A percentile compares a stretch with the other conserved stretches of the same genome.
Conservation (phyloP, 108 stramenopile genomes). For the Cyclotella kingstonii region DNA sequence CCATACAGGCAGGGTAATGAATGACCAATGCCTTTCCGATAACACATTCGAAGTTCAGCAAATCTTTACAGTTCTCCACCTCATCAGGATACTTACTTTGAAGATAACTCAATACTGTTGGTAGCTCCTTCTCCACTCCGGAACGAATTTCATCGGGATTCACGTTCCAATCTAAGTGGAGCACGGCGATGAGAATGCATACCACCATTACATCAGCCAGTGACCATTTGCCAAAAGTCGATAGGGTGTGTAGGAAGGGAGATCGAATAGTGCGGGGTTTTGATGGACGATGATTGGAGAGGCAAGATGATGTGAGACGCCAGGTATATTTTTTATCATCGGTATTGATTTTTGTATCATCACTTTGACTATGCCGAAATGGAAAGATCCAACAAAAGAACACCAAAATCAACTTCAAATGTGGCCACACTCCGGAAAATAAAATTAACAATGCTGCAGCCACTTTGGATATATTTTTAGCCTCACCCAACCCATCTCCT, state of each 20-base stretch:
- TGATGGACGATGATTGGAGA: conserved; percentile 19
- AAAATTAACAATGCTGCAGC: conserved; percentile 65
- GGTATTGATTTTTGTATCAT: neutral
- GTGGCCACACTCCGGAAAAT: conserved; percentile 84
- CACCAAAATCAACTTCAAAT: conserved; percentile 68
- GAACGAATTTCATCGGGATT: conserved; percentile 58
- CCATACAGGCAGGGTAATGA: conserved; percentile 44
- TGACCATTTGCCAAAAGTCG: conserved; percentile 79
- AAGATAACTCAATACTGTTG: conserved; percentile 44
- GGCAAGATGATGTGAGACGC: too few relatives aligned
- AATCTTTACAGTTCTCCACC: conserved; percentile 49
- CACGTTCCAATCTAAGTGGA: conserved; percentile 77
- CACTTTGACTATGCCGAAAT: conserved; percentile 14
- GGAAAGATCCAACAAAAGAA: conserved; percentile 62
- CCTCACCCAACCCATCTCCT: conserved; percentile 63
- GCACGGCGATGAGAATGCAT: conserved; percentile 83
- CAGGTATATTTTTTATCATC: too few relatives aligned
- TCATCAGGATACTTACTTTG: conserved; percentile 41
- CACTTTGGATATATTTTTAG: conserved; percentile 45
- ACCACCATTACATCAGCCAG: conserved; percentile 82
- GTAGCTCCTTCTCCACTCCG: conserved; percentile 62
- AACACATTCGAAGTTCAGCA: conserved; percentile 50
- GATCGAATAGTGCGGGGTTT: conserved; percentile 40
- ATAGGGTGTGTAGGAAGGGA: conserved; percentile 54
- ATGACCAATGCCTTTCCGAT: conserved; percentile 42